phyloP scores from a whole-genome alignment of 1,284 basidiomycete genomes.

The Boletus hoseneyae region DNA sequence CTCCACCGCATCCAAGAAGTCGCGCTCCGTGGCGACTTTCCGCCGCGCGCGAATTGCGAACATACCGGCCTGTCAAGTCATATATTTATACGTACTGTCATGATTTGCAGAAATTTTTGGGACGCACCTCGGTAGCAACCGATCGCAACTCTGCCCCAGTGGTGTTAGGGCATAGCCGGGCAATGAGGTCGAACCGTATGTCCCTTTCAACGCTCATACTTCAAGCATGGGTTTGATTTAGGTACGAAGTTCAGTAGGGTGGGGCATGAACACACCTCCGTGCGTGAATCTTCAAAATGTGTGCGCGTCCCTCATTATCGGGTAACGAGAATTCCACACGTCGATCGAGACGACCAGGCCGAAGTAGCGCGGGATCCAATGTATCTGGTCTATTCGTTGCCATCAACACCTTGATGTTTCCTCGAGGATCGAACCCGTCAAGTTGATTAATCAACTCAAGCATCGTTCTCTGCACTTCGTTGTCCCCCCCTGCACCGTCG shows the following conservation, averaged over 20 bases:
- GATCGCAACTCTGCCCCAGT: slow-evolving; percentile 97
- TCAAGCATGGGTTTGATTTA: slow-evolving; percentile 3
- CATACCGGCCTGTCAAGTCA: slow-evolving; percentile 80
- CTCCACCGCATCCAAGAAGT: slow-evolving; percentile 97
- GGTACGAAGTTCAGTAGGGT: slow-evolving; percentile 3
- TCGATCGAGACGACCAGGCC: slow-evolving; percentile 95
- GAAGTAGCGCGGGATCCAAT: slow-evolving; percentile 92
- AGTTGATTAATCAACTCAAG: slow-evolving; percentile 98
- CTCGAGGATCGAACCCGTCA: slow-evolving; percentile 97
- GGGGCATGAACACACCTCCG: slow-evolving; percentile 54
- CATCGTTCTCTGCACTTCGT: slow-evolving; percentile 99
- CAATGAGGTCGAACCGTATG: slow-evolving; percentile 97
- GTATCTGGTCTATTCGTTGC: slow-evolving; percentile 99
- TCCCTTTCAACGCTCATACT: slow-evolving; percentile 98
- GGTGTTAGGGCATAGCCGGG: slow-evolving; percentile 95
- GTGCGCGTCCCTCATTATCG: slow-evolving; percentile 94
- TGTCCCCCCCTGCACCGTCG: slow-evolving; percentile 98
- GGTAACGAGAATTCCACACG: slow-evolving; percentile 96
- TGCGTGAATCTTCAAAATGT: slow-evolving; percentile 97
- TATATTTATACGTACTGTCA: not conserved
- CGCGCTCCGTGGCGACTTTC: slow-evolving; percentile 96
- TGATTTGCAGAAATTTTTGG: not conserved
- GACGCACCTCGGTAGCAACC: slow-evolving; percentile 87
- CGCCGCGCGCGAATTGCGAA: slow-evolving; percentile 96
- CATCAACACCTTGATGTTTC: slow-evolving; percentile 99